Conservation (phyloP, 768 basidiomycete species). For the Termitomyces sp. region DNA sequence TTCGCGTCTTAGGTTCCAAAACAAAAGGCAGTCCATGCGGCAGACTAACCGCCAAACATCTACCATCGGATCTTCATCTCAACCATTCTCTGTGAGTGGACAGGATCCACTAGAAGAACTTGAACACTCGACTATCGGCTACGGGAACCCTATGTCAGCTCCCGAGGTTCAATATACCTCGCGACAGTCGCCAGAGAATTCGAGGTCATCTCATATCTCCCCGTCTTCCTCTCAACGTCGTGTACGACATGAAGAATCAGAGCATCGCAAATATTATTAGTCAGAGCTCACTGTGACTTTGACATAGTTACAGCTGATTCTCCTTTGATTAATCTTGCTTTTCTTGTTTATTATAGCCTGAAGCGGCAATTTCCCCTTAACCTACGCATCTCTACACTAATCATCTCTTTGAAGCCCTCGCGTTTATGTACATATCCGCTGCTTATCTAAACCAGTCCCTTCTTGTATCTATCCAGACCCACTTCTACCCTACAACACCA, state of each 20-base stretch:
- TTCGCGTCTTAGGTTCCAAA: constrained; percentile 66
- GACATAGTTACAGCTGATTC: constrained; percentile 35
- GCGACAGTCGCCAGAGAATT: constrained; percentile 35
- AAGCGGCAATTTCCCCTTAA: constrained; percentile 25
- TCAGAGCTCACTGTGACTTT: constrained; percentile 20
- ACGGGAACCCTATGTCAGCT: constrained; percentile 27
- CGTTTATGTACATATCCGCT: constrained; percentile 26
- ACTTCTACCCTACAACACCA: constrained; percentile 19
- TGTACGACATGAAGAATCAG: constrained; percentile 33
- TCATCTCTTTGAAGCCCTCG: constrained; percentile 30
- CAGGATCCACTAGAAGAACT: constrained; percentile 37
- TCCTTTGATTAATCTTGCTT: constrained; percentile 30
- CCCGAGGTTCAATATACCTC: constrained; percentile 32
- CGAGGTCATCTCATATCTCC: constrained; percentile 24
- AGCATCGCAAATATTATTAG: constrained; percentile 44
- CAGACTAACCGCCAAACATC: constrained; percentile 68
- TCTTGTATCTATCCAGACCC: constrained; percentile 17
- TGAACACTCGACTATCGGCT: constrained; percentile 27
- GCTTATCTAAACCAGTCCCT: constrained; percentile 17
- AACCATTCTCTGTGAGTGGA: constrained; percentile 43
- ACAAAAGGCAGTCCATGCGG: constrained; percentile 79
- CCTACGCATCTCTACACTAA: constrained; percentile 28
- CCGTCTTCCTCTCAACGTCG: constrained; percentile 43
- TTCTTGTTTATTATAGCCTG: constrained; percentile 36
- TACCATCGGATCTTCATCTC: constrained; percentile 34